phyloP scores from a whole-genome alignment of 2,329 filamentous ascomycete genomes.

The Corinectria fuckeliana region DNA sequence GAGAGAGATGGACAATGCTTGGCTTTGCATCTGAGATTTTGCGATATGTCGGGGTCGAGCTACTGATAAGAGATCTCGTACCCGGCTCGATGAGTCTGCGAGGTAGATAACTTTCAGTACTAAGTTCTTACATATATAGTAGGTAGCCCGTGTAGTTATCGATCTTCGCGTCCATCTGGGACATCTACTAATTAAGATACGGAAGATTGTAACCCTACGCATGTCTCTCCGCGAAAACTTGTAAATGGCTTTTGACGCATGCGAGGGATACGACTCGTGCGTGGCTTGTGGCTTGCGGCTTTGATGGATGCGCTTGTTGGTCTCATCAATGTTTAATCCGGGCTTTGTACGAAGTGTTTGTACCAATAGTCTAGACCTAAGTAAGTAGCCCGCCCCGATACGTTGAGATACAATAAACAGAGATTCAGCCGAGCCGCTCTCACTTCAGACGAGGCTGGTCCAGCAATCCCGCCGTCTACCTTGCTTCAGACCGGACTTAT shows the following conservation, averaged over 20 bases:
- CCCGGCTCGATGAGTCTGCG: not conserved
- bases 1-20: not conserved
- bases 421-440: not conserved
- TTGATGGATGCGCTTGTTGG: not conserved
- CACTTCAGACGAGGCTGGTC: not conserved
- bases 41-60: not conserved
- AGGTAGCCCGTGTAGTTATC: too few species aligned
- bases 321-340: not conserved
- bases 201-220: not conserved
- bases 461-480: not conserved
- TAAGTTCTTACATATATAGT: too few species aligned
- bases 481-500: not conserved
- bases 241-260: conserved; percentile 1
- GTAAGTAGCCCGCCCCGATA: not conserved
- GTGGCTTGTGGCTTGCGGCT: not conserved
- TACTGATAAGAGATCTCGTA: not conserved
- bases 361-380: not conserved
- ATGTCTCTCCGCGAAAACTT: conserved; percentile 2
- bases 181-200: not conserved
- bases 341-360: not conserved
- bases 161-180: not conserved
- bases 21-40: not conserved
- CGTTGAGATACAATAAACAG: not conserved
- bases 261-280: not conserved
- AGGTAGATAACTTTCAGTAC: too few species aligned